Percentiles rank a stretch among this genome's conserved stretches.
Evolutionary conservation across 2,329 filamentous ascomycete genomes (phyloP).

Genomic region (Colletotrichum tanaceti): DNA sequence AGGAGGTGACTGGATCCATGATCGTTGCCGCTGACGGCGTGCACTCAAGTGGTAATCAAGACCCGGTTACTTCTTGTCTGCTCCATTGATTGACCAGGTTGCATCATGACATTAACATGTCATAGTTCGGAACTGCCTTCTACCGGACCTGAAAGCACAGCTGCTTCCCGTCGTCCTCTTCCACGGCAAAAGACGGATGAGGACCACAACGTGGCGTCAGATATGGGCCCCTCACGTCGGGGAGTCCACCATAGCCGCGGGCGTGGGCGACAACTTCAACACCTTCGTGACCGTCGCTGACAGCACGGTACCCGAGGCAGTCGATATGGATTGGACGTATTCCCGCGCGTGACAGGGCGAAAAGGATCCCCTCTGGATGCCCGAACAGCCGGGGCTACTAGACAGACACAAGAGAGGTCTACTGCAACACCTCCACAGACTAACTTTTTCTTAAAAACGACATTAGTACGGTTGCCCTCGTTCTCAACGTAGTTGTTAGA

Average conservation of each 20-base stretch:
- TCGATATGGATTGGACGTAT: background rate
- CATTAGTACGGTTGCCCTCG: no score
- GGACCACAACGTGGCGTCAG: background rate
- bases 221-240: conserved; percentile 5
- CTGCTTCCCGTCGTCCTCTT: background rate
- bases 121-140: conserved; percentile 4
- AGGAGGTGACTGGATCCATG: conserved; percentile 10
- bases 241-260: conserved; percentile 3
- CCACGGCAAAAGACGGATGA: conserved; percentile 6
- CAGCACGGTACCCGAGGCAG: background rate
- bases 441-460: no score
- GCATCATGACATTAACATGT: conserved; percentile 1
- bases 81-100: background rate
- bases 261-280: conserved; percentile 5
- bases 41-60: conserved; percentile 6
- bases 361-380: conserved; percentile 4
- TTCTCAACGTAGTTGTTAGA: no score
- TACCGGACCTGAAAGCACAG: background rate
- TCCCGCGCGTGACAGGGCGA: background rate
- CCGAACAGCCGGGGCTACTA: background rate
- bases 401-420: no score
- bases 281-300: conserved; percentile 3
- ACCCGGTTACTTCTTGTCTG: background rate
- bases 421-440: no score
- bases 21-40: conserved; percentile 1